Evolutionary conservation across 1,284 basidiomycete genomes (phyloP).

Genomic region (Singerocomus rubriflavus): DNA sequence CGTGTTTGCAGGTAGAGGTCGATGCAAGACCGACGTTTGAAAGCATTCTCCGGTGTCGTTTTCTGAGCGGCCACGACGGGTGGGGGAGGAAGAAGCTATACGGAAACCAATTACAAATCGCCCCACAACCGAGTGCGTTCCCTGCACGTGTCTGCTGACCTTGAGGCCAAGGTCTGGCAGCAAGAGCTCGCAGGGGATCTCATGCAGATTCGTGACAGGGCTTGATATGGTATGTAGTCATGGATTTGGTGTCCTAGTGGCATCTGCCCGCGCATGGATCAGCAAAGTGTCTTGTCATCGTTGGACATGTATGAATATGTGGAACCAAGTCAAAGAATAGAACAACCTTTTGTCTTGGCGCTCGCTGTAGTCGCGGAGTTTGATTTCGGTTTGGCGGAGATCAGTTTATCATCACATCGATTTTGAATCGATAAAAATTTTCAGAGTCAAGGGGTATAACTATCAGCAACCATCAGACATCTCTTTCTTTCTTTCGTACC

Average conservation of each 20-base stretch:
- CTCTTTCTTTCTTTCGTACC: conserved; percentile 45
- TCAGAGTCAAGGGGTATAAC: conserved; percentile 48
- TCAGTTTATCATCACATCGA: conserved; percentile 52
- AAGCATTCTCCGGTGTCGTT: conserved; percentile 71
- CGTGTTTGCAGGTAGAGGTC: conserved; percentile 76
- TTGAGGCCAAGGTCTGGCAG: conserved; percentile 13
- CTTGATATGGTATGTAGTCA: conserved; percentile 13
- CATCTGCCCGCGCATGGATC: conserved; percentile 8
- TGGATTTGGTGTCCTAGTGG: conserved; percentile 6
- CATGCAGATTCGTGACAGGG: not conserved
- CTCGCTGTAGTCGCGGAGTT: conserved; percentile 13
- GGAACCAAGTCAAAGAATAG: not conserved
- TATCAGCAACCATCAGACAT: conserved; percentile 48
- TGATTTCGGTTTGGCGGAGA: conserved; percentile 13
- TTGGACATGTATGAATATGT: conserved; percentile 15
- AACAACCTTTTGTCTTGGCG: too few relatives aligned
- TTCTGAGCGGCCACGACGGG: conserved; percentile 67
- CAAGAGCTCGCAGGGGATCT: conserved; percentile 30
- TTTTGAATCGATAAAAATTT: conserved; percentile 58
- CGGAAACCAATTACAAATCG: conserved; percentile 23
- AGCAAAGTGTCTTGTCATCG: conserved; percentile 7
- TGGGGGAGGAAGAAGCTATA: conserved; percentile 48
- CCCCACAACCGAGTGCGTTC: conserved; percentile 33
- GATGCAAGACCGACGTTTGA: conserved; percentile 78
- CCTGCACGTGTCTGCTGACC: conserved; percentile 28